Evolutionary conservation across 2,329 filamentous ascomycete genomes (phyloP).

Genomic region (Pseudogymnoascus sp.): DNA sequence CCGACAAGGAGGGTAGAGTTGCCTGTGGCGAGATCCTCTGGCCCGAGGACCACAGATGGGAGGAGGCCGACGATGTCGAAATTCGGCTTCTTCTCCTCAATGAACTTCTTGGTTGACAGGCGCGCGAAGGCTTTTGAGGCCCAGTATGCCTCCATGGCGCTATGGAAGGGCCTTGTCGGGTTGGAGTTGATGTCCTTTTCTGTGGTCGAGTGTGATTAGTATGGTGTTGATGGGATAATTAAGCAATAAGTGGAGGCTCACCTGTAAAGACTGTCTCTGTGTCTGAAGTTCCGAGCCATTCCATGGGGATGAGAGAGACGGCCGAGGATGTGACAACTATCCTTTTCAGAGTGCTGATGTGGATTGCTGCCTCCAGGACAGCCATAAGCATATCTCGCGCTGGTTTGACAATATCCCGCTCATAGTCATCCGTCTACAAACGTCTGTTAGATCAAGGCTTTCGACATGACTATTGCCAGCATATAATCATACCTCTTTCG

Average conservation of each 20-base stretch:
- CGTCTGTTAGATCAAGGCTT: neutral
- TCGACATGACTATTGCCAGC: neutral
- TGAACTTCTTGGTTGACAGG: slow-evolving; percentile 16
- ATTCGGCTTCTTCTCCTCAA: neutral
- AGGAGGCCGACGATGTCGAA: slow-evolving; percentile 3
- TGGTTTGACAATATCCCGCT: neutral
- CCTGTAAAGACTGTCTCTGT: neutral
- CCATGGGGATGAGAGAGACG: slow-evolving; percentile 1
- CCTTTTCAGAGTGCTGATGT: neutral
- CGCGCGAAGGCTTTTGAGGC: slow-evolving; percentile 20
- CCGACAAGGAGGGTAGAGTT: neutral
- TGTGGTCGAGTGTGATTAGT: neutral
- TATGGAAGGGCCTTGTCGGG: neutral
- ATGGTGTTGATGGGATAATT: neutral
- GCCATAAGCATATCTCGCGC: neutral
- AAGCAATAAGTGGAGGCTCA: neutral
- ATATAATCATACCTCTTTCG: neutral
- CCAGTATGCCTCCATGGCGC: slow-evolving; percentile 21
- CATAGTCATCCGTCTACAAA: neutral
- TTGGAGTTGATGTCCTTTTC: neutral
- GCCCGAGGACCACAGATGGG: slow-evolving; percentile 7
- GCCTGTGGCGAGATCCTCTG: slow-evolving; percentile 1
- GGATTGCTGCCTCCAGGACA: neutral
- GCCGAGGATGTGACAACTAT: slow-evolving; percentile 1
- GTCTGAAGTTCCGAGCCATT: neutral